A percentile compares a stretch with the other conserved stretches of the same genome.
These are phyloP conservation scores for Kregervanrija pseudodelftensis DNA, from an alignment of 805 yeast species.

Conservation along the genomic window DNA sequence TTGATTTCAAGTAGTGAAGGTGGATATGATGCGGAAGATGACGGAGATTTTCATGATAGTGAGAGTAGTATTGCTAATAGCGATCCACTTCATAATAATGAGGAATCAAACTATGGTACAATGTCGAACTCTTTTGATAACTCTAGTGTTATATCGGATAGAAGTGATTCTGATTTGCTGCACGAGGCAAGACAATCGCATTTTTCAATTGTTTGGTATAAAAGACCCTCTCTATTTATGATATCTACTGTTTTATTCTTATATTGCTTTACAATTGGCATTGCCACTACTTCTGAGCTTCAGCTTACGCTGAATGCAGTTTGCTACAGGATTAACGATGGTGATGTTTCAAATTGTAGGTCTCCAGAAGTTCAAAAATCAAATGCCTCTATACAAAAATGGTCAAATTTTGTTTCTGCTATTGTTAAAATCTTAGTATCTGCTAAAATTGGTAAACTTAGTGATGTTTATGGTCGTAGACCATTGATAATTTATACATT, in stretches of 20 bases:
- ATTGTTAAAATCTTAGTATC: slow-evolving; percentile 43
- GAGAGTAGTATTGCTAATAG: too few species aligned
- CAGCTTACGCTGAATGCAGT: slow-evolving; percentile 32
- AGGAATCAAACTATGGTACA: too few species aligned
- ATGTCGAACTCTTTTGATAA: not conserved
- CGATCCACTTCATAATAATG: too few species aligned
- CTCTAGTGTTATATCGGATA: slow-evolving; percentile 1
- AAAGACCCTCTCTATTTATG: slow-evolving; percentile 50
- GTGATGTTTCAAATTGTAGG: slow-evolving; percentile 25
- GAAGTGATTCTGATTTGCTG: slow-evolving; percentile 8
- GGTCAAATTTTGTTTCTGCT: slow-evolving; percentile 34
- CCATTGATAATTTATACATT: slow-evolving; percentile 33
- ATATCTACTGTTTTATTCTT: slow-evolving; percentile 37
- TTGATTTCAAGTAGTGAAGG: slow-evolving; percentile 18
- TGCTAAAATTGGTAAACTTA: slow-evolving; percentile 55
- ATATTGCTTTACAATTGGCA: slow-evolving; percentile 34
- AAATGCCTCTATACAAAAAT: slow-evolving; percentile 44
- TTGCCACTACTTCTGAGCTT: slow-evolving; percentile 33
- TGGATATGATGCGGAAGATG: slow-evolving; percentile 22
- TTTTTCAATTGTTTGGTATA: slow-evolving; percentile 38
- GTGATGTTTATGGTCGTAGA: slow-evolving; percentile 61
- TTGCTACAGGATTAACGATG: slow-evolving; percentile 26
- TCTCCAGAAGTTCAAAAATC: slow-evolving; percentile 34
- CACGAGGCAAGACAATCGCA: slow-evolving; percentile 9
- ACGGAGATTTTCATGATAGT: not conserved